Base-by-base conservation (phyloP, 208 protist genomes). In the Kentomonas sorsogonicus region DNA sequence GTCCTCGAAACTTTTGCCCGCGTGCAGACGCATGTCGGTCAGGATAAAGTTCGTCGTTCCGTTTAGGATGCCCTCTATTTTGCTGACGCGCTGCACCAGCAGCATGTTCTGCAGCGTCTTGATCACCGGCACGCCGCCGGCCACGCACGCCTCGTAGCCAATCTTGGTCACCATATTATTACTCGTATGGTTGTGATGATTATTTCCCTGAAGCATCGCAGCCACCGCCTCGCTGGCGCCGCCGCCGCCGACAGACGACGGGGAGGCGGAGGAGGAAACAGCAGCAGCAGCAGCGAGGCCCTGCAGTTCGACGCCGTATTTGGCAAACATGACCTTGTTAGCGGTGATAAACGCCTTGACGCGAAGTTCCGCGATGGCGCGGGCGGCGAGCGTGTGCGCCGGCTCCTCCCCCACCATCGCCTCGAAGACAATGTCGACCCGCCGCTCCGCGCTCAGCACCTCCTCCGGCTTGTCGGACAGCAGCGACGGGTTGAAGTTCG, bases 1-100 rank as follows among this genome's bases (percentile, higher is more conserved):
- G 41, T 54, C 63, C 0, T 50, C 63, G 43, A 71, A 66, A 26
- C 41, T 54, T 60, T 70, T 69, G 30, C 60, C 56, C 4, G 61
- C 51, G 31, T 63, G 34, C 36, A 40, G 27, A 25, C 67, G 67
- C 55, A 67, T 55, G 27, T 74, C 60, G 13, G 66, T 70, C 22
- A 74, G 57, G 20, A 74, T 63, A 53, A 64, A 74, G 59, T 72
- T 74, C 46, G 61, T 71, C 27, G 72, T 70, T 43, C 67, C 62
- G 60, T 79, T 74, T 18, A 74, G 41, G 27, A 74, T 69, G 30
- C 72, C 67, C 51, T 79, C 72, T 34, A 79, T 36, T 41, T 66
- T 64, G 29, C 22, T 57, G 27, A 74, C 40, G 38, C 43, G 47
- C 44, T 79, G 67, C 23, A 70, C 68, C 29, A 52, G 52, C 15